Percentiles rank a stretch among this genome's conserved stretches.
These are phyloP conservation scores for Pichia sp. DNA, from an alignment of 1,139 yeast species.

Conservation along the genomic window DNA sequence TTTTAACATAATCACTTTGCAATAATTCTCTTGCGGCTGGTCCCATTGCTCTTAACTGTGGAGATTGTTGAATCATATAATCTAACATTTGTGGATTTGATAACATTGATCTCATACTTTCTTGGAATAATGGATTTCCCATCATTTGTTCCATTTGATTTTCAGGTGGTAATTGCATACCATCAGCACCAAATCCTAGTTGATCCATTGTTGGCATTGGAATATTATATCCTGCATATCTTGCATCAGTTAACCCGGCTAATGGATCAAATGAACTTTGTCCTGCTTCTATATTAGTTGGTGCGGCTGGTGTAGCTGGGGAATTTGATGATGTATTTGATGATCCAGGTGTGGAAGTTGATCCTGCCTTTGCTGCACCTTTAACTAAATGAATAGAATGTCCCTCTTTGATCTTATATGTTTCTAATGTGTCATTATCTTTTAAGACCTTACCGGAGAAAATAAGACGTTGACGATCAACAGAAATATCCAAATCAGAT, in stretches of 20 bases:
- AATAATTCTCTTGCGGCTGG: conserved; percentile 84
- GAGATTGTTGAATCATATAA: conserved; percentile 72
- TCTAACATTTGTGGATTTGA: conserved; percentile 80
- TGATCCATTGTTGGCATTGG: conserved; percentile 71
- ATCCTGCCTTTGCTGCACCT: conserved; percentile 38
- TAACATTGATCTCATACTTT: conserved; percentile 72
- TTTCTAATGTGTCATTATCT: conserved; percentile 65
- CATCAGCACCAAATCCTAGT: conserved; percentile 81
- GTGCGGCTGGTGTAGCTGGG: conserved; percentile 37
- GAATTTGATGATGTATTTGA: conserved; percentile 18
- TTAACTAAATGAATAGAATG: conserved; percentile 87
- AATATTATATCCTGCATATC: conserved; percentile 82
- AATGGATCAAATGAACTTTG: conserved; percentile 84
- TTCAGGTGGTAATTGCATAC: conserved; percentile 69
- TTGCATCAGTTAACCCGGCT: conserved; percentile 88
- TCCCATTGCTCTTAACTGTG: conserved; percentile 80
- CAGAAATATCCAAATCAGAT: conserved; percentile 53
- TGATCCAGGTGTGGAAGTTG: conserved; percentile 12
- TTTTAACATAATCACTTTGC: conserved; percentile 77
- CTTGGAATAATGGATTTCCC: conserved; percentile 75
- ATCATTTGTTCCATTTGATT: conserved; percentile 69
- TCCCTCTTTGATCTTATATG: conserved; percentile 77
- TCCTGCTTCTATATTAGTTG: conserved; percentile 79
- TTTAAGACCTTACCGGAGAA: conserved; percentile 92
- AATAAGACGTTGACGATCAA: conserved; percentile 75